Evolutionary conservation across 371 early-diverging fungal species (phyloP).

Genomic region (Mortierella sp.): DNA sequence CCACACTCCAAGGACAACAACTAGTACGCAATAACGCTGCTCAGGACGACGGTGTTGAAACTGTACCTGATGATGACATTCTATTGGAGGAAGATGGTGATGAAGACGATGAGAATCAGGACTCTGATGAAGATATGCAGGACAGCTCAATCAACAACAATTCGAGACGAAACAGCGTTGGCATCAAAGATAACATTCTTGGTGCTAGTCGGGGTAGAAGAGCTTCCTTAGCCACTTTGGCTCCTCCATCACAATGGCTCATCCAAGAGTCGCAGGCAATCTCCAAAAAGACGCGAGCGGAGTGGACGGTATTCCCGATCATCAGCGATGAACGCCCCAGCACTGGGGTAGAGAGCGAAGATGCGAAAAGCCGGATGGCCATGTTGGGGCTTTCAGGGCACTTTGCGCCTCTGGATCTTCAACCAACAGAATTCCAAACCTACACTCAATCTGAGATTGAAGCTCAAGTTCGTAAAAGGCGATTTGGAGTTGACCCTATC

Average conservation of each 20-base stretch:
- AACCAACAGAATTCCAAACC: slow-evolving; percentile 1
- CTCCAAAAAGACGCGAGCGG: slow-evolving; percentile 27
- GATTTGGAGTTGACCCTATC: slow-evolving; percentile 42
- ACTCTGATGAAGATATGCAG: slow-evolving; percentile 33
- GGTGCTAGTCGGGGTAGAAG: slow-evolving; percentile 7
- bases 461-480: slow-evolving; percentile 51
- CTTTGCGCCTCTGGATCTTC: slow-evolving; percentile 19
- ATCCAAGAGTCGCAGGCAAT: slow-evolving; percentile 31
- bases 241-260: slow-evolving; percentile 32
- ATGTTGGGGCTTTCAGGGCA: slow-evolving; percentile 18
- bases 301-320: slow-evolving; percentile 47
- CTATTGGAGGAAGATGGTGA: slow-evolving; percentile 25
- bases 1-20: slow-evolving; percentile 15
- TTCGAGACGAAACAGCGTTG: slow-evolving; percentile 9
- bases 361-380: slow-evolving; percentile 14
- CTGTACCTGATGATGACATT: slow-evolving; percentile 35
- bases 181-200: slow-evolving; percentile 1
- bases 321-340: slow-evolving; percentile 26
- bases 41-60: slow-evolving; percentile 5
- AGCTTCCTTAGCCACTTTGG: slow-evolving; percentile 12
- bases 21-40: not conserved
- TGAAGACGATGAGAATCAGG: slow-evolving; percentile 33
- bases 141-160: not conserved
- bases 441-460: slow-evolving; percentile 36
- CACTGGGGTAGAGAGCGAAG: not conserved